Base-by-base conservation (phyloP, 73 alveolate genomes). In the Urostyla sp. region DNA sequence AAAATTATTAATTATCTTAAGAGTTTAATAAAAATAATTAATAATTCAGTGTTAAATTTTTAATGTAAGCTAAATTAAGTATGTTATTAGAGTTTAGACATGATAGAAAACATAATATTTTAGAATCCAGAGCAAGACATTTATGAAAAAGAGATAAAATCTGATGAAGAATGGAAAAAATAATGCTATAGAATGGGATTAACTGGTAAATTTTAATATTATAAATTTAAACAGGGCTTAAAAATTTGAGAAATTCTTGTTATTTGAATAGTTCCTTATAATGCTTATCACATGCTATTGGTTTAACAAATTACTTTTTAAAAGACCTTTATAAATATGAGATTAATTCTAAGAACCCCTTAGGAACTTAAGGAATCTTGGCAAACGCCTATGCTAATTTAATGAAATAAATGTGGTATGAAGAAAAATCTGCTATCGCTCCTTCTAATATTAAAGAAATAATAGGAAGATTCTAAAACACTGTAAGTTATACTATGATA, bases 161-260 rank as follows among this genome's bases (percentile, higher is more conserved):
- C n/a, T n/a, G n/a, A n/a, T n/a, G n/a, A n/a, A n/a, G n/a, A n/a
- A n/a, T n/a, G n/a, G n/a, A n/a, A n/a, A n/a, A n/a, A n/a, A n/a
- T n/a, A n/a, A n/a, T n/a, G n/a, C n/a, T n/a, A n/a, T n/a, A n/a
- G n/a, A n/a, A n/a, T n/a, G n/a, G 76, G 76, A 6, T 21, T 59
- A 34, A 59, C 76, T 10, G 76, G 76, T 59, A 59, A 31, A 48
- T 7, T 31, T 32, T 7, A 40, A 40, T 59, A 21, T 2, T 8
- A 13, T 7, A 18, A 18, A 1, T 27, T 8, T 21, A 40, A 67
- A 66, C 94, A 34, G 98, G 98, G 6, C 77, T 93, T 53, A 67
- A 86, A 72, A 93, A 93, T 83, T 67, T 93, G 79, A 95, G 96
- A 28, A 93, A 93, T 51, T 75, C 97, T 0, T 93, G 96, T 67